Evolutionary conservation across 2,329 filamentous ascomycete species (phyloP).

Genomic region (Penicillium brevicompactum): DNA sequence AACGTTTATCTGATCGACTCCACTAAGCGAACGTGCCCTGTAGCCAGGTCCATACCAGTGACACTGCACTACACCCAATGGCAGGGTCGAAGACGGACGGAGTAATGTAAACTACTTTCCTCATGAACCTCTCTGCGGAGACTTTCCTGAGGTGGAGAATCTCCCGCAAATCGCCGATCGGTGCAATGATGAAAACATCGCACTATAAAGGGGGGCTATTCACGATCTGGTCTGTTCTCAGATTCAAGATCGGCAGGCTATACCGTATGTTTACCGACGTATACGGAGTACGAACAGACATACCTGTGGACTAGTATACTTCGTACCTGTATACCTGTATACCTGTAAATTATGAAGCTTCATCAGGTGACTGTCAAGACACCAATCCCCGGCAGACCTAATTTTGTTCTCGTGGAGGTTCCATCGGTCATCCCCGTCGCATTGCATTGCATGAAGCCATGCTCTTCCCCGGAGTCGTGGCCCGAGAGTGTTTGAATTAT

Average conservation of each 20-base stretch:
- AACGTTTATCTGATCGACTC: slow-evolving; percentile 25
- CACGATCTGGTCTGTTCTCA: slow-evolving; percentile 28
- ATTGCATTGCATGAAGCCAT: slow-evolving; percentile 31
- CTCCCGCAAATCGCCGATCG: slow-evolving; percentile 27
- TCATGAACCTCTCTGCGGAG: slow-evolving; percentile 13
- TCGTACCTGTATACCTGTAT: slow-evolving; percentile 1
- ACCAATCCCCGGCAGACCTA: slow-evolving; percentile 15
- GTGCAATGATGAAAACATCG: slow-evolving; percentile 7
- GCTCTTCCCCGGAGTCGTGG: slow-evolving; percentile 19
- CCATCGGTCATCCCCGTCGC: slow-evolving; percentile 22
- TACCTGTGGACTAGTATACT: neutral
- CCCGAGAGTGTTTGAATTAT: slow-evolving; percentile 4
- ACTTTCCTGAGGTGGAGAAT: slow-evolving; percentile 19
- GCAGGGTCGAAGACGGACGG: neutral
- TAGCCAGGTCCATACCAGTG: neutral
- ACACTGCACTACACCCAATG: slow-evolving; percentile 2
- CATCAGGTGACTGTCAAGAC: slow-evolving; percentile 24
- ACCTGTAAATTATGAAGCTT: neutral
- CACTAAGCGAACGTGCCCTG: neutral
- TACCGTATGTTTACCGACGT: neutral
- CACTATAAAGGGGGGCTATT: slow-evolving; percentile 13
- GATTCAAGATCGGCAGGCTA: slow-evolving; percentile 24
- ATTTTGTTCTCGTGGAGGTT: slow-evolving; percentile 19
- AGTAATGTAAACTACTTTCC: neutral
- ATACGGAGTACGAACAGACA: neutral